phyloP scores from a whole-genome alignment of 2,329 filamentous ascomycete genomes.

The Colletotrichum lupini region DNA sequence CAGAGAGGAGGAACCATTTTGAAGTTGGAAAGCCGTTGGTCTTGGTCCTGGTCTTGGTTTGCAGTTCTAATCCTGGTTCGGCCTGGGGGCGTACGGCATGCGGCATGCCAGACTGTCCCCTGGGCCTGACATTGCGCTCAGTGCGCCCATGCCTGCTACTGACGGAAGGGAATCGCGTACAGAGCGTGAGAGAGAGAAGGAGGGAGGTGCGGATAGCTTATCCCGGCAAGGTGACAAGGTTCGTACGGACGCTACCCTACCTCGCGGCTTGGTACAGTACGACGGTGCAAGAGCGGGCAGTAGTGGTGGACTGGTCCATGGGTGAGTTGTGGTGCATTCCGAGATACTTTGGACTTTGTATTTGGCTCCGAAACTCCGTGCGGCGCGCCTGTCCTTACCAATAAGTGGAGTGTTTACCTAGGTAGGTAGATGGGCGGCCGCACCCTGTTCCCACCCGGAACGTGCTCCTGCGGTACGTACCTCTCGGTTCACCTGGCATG shows the following conservation, averaged over 20 bases:
- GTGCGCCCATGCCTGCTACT: not conserved
- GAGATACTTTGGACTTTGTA: not conserved
- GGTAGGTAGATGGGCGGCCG: conserved; percentile 9
- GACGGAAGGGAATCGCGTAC: not conserved
- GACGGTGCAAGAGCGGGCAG: conserved; percentile 5
- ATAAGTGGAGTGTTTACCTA: not conserved
- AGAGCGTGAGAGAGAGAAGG: not conserved
- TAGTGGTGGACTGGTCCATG: not conserved
- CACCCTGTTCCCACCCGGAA: conserved; percentile 21
- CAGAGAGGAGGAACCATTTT: not conserved
- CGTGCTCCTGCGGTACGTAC: conserved; percentile 4
- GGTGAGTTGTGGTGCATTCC: too few species aligned
- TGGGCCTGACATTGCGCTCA: not conserved
- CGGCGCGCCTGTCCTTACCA: conserved; percentile 1
- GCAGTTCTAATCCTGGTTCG: not conserved
- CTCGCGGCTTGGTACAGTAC: conserved; percentile 3
- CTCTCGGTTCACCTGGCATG: not conserved
- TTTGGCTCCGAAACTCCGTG: not conserved
- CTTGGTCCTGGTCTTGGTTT: too few species aligned
- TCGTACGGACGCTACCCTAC: not conserved
- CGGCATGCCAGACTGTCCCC: not conserved
- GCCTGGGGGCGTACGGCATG: not conserved
- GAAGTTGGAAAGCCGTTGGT: not conserved
- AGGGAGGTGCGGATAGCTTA: conserved; percentile 21
- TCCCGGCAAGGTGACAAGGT: conserved; percentile 14